Percentiles rank a stretch among this genome's conserved stretches.
Evolutionary conservation across 2,329 filamentous ascomycete genomes (phyloP).

Genomic region (Ophiostoma ulmi): DNA sequence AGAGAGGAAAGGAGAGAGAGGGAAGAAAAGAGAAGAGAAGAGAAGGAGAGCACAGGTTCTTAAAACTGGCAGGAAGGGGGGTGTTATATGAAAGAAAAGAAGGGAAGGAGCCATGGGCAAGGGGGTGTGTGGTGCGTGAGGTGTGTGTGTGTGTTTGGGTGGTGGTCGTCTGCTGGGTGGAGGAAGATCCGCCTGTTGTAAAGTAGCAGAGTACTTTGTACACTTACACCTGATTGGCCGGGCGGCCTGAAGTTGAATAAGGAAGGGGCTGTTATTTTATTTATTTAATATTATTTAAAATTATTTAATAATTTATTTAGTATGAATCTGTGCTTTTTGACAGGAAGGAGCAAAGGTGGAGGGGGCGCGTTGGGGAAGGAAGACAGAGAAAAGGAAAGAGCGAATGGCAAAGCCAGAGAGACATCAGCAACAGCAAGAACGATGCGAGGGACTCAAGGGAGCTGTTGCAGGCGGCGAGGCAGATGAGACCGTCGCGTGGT

Average conservation of each 20-base stretch:
- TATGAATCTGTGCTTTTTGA: not conserved
- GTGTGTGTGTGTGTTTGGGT: slow-evolving; percentile 10
- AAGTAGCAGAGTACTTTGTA: slow-evolving; percentile 21
- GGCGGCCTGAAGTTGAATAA: slow-evolving; percentile 17
- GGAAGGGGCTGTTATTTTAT: slow-evolving; percentile 14
- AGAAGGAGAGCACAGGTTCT: slow-evolving; percentile 26
- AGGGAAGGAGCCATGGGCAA: slow-evolving; percentile 25
- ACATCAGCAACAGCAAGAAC: not conserved
- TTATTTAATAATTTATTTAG: not conserved
- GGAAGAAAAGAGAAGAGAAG: slow-evolving; percentile 20
- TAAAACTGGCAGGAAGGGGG: slow-evolving; percentile 24
- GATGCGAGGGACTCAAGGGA: not conserved
- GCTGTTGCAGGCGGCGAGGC: not conserved
- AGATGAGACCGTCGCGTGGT: not conserved
- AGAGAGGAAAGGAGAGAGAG: slow-evolving; percentile 21
- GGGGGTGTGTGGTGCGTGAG: slow-evolving; percentile 10
- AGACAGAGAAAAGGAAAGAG: not conserved
- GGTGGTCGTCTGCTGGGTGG: slow-evolving; percentile 19
- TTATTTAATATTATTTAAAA: not conserved
- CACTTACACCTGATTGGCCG: slow-evolving; percentile 24
- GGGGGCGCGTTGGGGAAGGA: slow-evolving; percentile 11
- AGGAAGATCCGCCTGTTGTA: slow-evolving; percentile 22
- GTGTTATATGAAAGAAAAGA: slow-evolving; percentile 24
- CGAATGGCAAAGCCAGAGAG: not conserved
- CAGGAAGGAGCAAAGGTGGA: slow-evolving; percentile 11